A percentile compares a stretch with the other conserved stretches of the same genome.
These are phyloP conservation scores for Chrysoporthe austroafricana DNA, from an alignment of 2,329 filamentous ascomycete genomes.

Conservation along the genomic window DNA sequence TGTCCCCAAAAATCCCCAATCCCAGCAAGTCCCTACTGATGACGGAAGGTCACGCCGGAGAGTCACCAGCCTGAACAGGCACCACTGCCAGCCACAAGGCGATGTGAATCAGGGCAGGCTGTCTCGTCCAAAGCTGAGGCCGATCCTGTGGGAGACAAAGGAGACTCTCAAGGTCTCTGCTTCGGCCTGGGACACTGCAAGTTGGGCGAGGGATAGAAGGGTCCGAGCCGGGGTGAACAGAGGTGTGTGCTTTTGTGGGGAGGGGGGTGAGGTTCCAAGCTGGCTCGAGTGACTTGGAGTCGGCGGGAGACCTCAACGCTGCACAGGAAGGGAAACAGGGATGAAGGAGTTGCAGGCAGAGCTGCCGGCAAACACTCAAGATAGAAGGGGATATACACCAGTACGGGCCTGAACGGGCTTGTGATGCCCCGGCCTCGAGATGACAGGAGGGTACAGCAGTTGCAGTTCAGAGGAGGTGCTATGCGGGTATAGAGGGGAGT, in stretches of 20 bases:
- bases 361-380: background rate
- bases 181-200: background rate
- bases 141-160: background rate
- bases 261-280: background rate
- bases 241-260: background rate
- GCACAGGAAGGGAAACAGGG: background rate
- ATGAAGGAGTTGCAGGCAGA: background rate
- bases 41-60: conserved; percentile 6
- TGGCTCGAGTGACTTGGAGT: background rate
- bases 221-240: background rate
- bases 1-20: conserved; percentile 7
- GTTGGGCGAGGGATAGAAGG: background rate
- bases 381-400: background rate
- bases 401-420: background rate
- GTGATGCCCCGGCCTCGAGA: background rate
- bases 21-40: conserved; percentile 11
- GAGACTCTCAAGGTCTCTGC: background rate
- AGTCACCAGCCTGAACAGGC: conserved; percentile 3
- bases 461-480: background rate
- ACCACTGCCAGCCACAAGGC: background rate
- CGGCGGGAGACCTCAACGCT: background rate
- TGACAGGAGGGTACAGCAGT: background rate
- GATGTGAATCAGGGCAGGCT: background rate
- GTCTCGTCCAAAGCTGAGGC: background rate
- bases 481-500: background rate